phyloP scores from a whole-genome alignment of 2,329 filamentous ascomycete species.

The Pseudogymnoascus sp. region DNA sequence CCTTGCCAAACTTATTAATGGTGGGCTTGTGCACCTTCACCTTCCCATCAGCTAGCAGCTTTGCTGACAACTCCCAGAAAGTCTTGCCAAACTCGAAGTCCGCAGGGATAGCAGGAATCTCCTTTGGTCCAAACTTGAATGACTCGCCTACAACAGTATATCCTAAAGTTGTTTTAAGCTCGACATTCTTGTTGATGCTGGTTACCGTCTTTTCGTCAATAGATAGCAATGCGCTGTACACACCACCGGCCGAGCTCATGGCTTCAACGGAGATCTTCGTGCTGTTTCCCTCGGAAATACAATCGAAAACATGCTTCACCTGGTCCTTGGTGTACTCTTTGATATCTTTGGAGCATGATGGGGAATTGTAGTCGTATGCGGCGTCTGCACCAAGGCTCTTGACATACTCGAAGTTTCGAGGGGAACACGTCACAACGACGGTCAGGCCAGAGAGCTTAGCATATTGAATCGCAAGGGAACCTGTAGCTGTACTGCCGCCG shows the following conservation, averaged over 20 bases:
- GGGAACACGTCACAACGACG: constrained; percentile 39
- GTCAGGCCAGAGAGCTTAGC: constrained; percentile 33
- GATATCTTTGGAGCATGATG: constrained; percentile 38
- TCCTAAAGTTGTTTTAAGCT: constrained; percentile 28
- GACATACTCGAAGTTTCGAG: constrained; percentile 40
- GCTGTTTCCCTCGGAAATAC: constrained; percentile 34
- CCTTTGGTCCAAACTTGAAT: constrained; percentile 21
- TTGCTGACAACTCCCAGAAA: constrained; percentile 31
- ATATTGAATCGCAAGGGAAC: constrained; percentile 40
- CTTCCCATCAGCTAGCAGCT: constrained; percentile 30
- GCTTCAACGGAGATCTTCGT: constrained; percentile 33
- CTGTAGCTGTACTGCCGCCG: constrained; percentile 43
- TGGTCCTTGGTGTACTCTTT: constrained; percentile 35
- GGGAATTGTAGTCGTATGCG: constrained; percentile 42
- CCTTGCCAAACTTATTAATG: constrained; percentile 24
- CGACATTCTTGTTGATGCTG: constrained; percentile 20
- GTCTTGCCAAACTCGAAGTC: constrained; percentile 31
- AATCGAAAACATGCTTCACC: constrained; percentile 40
- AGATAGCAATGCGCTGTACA: constrained; percentile 34
- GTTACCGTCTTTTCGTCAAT: constrained; percentile 18
- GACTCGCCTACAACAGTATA: constrained; percentile 35
- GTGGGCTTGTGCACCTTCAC: constrained; percentile 29
- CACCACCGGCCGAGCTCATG: constrained; percentile 30
- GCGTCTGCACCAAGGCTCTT: constrained; percentile 38
- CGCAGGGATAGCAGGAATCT: constrained; percentile 19